phyloP scores from a whole-genome alignment of 148 eudicot species.

The Polygonum aviculare region DNA sequence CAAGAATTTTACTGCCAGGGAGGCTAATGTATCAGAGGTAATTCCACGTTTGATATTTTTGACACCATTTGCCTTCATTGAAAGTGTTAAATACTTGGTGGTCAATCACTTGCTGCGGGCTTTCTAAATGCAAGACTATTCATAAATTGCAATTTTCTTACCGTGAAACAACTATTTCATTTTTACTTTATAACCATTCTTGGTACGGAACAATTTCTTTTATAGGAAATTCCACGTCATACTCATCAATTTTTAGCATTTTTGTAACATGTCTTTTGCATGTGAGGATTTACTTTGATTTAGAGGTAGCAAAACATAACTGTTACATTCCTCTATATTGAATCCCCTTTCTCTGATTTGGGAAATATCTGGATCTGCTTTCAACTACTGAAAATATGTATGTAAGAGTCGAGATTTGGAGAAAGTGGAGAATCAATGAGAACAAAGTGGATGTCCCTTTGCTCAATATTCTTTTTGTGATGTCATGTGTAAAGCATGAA shows the following conservation, averaged over 20 bases:
- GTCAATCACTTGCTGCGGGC: neutral
- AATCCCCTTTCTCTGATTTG: neutral
- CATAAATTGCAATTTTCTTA: neutral
- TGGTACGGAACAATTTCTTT: neutral
- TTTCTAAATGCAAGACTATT: neutral
- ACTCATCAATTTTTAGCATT: neutral
- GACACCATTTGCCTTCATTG: neutral
- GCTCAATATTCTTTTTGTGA: neutral
- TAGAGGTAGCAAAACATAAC: neutral
- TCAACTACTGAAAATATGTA: neutral
- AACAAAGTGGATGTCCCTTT: neutral
- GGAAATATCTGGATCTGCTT: neutral
- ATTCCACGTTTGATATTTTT: constrained; percentile 11
- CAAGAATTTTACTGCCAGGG: constrained; percentile 18
- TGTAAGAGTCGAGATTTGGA: neutral
- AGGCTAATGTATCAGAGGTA: constrained; percentile 49
- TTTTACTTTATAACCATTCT: neutral
- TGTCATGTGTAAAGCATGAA: neutral
- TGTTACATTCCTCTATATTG: neutral
- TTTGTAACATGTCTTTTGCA: neutral
- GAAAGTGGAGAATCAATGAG: neutral
- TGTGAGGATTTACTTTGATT: neutral
- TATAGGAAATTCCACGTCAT: neutral
- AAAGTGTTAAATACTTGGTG: neutral
- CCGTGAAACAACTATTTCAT: neutral